Conservation (phyloP, 2,329 filamentous ascomycete genomes). For the Diplodia corticola region DNA sequence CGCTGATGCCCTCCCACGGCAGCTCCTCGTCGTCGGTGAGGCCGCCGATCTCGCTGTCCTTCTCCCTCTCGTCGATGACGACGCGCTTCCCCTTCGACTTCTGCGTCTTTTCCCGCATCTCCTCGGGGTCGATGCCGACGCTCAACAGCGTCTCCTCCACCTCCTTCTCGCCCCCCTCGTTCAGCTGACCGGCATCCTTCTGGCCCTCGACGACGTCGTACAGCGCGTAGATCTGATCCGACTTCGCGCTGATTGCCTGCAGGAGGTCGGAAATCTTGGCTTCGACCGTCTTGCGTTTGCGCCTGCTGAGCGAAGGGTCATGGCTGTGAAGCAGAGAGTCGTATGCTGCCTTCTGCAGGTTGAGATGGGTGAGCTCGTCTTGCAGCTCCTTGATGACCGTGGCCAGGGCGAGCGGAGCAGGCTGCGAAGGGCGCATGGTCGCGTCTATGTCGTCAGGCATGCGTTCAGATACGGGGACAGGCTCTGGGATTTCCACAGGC, state of each 20-base stretch:
- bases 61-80: constrained; percentile 38
- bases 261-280: constrained; percentile 63
- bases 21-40: constrained; percentile 37
- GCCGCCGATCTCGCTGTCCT: constrained; percentile 33
- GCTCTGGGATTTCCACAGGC: constrained; percentile 45
- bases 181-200: constrained; percentile 64
- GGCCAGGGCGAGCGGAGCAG: constrained; percentile 71
- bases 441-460: constrained; percentile 57
- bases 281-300: constrained; percentile 62
- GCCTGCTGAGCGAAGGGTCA: constrained; percentile 61
- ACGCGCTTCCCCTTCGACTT: constrained; percentile 37
- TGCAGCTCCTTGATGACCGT: constrained; percentile 80
- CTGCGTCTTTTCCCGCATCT: constrained; percentile 29
- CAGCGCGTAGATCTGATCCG: constrained; percentile 76
- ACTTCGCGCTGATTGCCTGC: constrained; percentile 68
- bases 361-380: constrained; percentile 77
- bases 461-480: constrained; percentile 53
- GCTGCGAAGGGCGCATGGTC: constrained; percentile 62
- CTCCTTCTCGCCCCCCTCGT: constrained; percentile 56
- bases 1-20: constrained; percentile 43
- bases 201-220: constrained; percentile 84
- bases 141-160: constrained; percentile 47
- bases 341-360: constrained; percentile 65
- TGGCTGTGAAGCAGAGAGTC: constrained; percentile 47
- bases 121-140: constrained; percentile 42